Base-by-base conservation (phyloP, 257 asterid species). In the Przewalskia tangutica region DNA sequence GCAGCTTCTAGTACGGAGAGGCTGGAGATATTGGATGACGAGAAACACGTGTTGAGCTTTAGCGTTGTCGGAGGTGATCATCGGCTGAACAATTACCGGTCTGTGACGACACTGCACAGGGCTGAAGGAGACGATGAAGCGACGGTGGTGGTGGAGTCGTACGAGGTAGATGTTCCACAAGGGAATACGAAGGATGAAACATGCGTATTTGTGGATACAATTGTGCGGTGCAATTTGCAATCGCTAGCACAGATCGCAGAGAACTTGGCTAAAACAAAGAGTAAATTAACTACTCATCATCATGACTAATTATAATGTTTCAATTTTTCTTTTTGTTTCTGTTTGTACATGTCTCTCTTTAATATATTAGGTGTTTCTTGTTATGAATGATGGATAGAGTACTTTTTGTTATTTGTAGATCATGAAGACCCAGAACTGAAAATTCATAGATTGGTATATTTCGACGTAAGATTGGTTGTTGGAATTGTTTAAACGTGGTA, bases 41-140 rank as follows among this genome's bases (percentile, higher is more conserved):
- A 92, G 88, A 81, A 64, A 82, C 97, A 90, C 83, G 97, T 91
- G 83, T 84, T 92, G 88, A 90, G 98, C 51, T 94, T 94, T 86
- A 84, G 95, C 36, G 90, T 94, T 4, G 96, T 94, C 18, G 98
- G 98, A 0, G 98, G 98, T 6, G 95, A 88, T 14, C 98, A 94
- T 81, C 85, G 98, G 79, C 89, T 94, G 6, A 81, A 83, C 0
- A 91, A 94, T 80, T 94, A 94, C 82, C 81, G 92, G 32, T 94
- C 97, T 0, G 95, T 94, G 0, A 92, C 97, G 7, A 91, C 95
- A 4, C 89, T 92, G n/a, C 97, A 92, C 63, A 82, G 88, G 3
- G 46, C 82, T 2, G 65, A 68, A 6, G 87, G 80, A 11, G 77
- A 53, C 59, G 18, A 88, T 3, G 55, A 84, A 0, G 86, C 81